Conservation (phyloP, 441 rosid species). For the Codiaeum variegatum region DNA sequence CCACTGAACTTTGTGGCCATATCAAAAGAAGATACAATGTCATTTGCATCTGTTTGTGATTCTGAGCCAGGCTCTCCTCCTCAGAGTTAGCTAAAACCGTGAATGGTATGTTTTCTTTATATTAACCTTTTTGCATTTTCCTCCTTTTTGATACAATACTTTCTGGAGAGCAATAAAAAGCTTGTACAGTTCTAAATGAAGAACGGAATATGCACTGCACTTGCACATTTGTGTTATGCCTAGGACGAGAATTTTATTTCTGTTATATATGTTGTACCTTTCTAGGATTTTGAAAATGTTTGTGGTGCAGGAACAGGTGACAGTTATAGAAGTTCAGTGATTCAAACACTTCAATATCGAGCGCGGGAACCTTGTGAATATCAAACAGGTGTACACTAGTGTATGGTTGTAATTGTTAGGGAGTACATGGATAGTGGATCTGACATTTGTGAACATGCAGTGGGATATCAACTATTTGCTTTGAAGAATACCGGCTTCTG, state of each 20-base stretch:
- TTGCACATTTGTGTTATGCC: not conserved
- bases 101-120: slow-evolving; percentile 31
- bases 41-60: slow-evolving; percentile 79
- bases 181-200: not conserved
- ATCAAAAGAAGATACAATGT: slow-evolving; percentile 81
- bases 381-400: slow-evolving; percentile 38
- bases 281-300: not conserved
- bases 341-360: not conserved
- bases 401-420: slow-evolving; percentile 33
- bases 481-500: slow-evolving; percentile 17
- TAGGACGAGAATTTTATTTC: not conserved
- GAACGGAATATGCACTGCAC: not conserved
- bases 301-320: slow-evolving; percentile 5
- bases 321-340: slow-evolving; percentile 3
- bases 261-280: not conserved
- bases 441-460: slow-evolving; percentile 21
- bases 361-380: slow-evolving; percentile 48
- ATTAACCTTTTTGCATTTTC: not conserved
- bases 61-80: slow-evolving; percentile 90
- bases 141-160: not conserved
- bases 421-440: slow-evolving; percentile 16
- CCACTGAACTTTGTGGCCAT: slow-evolving; percentile 82
- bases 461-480: slow-evolving; percentile 24
- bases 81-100: slow-evolving; percentile 33
- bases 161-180: not conserved